A percentile compares a stretch with the other conserved stretches of the same genome.
Evolutionary conservation across 495 filamentous ascomycete species (phyloP).

Genomic region (Halenospora varia): DNA sequence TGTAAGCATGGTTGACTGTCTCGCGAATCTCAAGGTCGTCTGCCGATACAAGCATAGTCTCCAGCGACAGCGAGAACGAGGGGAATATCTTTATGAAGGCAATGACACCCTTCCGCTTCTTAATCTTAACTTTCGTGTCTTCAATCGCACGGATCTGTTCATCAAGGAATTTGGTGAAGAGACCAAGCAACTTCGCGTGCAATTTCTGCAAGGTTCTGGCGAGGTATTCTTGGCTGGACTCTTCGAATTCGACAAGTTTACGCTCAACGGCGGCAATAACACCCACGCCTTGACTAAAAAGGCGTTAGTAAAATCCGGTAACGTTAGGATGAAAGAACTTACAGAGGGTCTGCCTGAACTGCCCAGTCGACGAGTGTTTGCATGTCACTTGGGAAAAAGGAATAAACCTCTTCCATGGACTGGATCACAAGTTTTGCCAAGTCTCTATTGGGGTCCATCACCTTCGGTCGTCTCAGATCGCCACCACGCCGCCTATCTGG

Average conservation of each 20-base stretch:
- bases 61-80: constrained; percentile 71
- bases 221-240: constrained; percentile 90
- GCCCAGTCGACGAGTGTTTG: constrained; percentile 84
- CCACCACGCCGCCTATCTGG: constrained; percentile 65
- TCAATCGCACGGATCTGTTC: constrained; percentile 94
- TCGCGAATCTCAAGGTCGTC: constrained; percentile 56
- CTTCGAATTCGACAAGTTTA: constrained; percentile 70
- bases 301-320: constrained; percentile 33
- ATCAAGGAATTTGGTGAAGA: constrained; percentile 87
- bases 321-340: neutral
- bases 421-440: constrained; percentile 74
- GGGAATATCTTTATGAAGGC: constrained; percentile 92
- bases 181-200: constrained; percentile 65
- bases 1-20: constrained; percentile 82
- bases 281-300: constrained; percentile 70
- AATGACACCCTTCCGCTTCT: constrained; percentile 95
- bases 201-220: constrained; percentile 73
- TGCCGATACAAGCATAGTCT: constrained; percentile 65
- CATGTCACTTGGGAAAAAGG: constrained; percentile 74
- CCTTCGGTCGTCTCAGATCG: constrained; percentile 64
- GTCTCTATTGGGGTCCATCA: constrained; percentile 79
- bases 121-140: constrained; percentile 98
- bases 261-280: constrained; percentile 77
- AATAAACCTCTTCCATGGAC: constrained; percentile 83
- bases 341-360: constrained; percentile 70